Evolutionary conservation across 495 filamentous ascomycete species (phyloP).

Genomic region (Parathielavia hyrcaniae): DNA sequence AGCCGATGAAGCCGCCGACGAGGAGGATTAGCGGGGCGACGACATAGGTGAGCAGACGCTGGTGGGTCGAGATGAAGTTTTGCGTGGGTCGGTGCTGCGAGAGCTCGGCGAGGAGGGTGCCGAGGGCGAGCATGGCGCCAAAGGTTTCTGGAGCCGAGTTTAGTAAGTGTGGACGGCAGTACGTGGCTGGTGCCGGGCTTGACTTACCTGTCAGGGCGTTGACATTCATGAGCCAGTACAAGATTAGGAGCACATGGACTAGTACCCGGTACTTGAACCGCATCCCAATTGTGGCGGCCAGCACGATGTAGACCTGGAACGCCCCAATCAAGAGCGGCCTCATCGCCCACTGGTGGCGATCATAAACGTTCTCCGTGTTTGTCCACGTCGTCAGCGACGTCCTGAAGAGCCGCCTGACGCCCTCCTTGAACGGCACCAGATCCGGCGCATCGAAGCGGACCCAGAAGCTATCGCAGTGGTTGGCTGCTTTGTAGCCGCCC

Average conservation of each 20-base stretch:
- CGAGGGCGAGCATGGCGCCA: slow-evolving; percentile 55
- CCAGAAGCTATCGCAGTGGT: slow-evolving; percentile 54
- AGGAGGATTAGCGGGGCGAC: slow-evolving; percentile 43
- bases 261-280: slow-evolving; percentile 52
- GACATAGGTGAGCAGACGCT: slow-evolving; percentile 41
- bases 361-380: slow-evolving; percentile 52
- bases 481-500: slow-evolving; percentile 51
- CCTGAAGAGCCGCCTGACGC: slow-evolving; percentile 37
- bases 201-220: slow-evolving; percentile 31
- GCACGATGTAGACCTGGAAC: slow-evolving; percentile 55
- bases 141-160: slow-evolving; percentile 44
- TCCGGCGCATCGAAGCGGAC: slow-evolving; percentile 48
- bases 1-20: slow-evolving; percentile 50
- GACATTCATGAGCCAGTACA: slow-evolving; percentile 49
- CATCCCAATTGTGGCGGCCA: slow-evolving; percentile 52
- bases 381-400: slow-evolving; percentile 54
- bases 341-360: slow-evolving; percentile 61
- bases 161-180: not conserved
- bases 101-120: slow-evolving; percentile 56
- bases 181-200: not conserved
- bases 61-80: slow-evolving; percentile 44
- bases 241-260: slow-evolving; percentile 44
- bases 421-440: slow-evolving; percentile 29
- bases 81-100: slow-evolving; percentile 49
- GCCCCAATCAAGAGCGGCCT: slow-evolving; percentile 54